phyloP scores from a whole-genome alignment of 148 eudicot species.

The Vaccinium myrtillus region DNA sequence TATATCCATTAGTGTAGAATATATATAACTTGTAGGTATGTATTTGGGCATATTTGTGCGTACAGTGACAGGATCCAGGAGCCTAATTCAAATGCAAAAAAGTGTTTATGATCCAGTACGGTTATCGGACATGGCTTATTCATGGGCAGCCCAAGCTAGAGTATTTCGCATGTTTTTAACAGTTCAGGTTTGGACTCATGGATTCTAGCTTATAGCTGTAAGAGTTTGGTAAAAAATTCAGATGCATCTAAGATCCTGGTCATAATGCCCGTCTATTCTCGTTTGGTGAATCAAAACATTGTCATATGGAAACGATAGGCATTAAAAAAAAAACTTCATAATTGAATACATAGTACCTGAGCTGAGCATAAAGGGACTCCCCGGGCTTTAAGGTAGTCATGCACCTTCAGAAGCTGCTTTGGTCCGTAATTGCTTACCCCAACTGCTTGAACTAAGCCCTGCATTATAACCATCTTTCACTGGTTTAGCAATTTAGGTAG shows the following conservation, averaged over 20 bases:
- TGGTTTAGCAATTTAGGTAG: not conserved
- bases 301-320: not conserved
- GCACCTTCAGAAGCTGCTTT: constrained; percentile 79
- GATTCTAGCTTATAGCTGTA: constrained; percentile 1
- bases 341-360: constrained; percentile 51
- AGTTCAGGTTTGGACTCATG: not conserved
- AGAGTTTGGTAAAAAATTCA: not conserved
- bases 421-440: constrained; percentile 99
- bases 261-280: not conserved
- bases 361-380: constrained; percentile 92
- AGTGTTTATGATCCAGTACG: not conserved
- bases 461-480: constrained; percentile 23
- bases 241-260: not conserved
- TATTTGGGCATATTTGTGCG: not conserved
- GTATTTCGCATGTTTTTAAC: not conserved
- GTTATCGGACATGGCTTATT: not conserved
- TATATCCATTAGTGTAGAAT: not conserved
- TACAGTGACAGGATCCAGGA: not conserved
- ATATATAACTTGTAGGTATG: not conserved
- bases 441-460: constrained; percentile 94
- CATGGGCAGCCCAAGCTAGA: constrained; percentile 6
- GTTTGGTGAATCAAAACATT: not conserved
- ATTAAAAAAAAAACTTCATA: not conserved
- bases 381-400: constrained; percentile 66
- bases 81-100: not conserved